Evolutionary conservation across 2,329 filamentous ascomycete species (phyloP).

Genomic region (Macrophomina phaseolina): DNA sequence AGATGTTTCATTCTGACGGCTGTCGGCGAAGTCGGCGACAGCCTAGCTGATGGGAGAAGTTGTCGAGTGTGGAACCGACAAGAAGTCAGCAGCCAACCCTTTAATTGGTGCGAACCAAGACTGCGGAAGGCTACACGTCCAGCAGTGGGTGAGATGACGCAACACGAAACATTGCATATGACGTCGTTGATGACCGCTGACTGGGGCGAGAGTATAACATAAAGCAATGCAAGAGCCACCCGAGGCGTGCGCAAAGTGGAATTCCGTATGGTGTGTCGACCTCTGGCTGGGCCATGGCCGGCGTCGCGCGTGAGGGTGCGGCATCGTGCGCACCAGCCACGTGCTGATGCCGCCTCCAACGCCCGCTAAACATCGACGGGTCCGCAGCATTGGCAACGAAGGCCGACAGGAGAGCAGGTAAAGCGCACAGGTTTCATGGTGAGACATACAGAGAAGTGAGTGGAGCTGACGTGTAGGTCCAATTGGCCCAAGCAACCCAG

Average conservation of each 20-base stretch:
- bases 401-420: not conserved
- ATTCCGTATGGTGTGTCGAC: constrained; percentile 41
- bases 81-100: not conserved
- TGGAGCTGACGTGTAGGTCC: constrained; percentile 63
- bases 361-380: not conserved
- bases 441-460: constrained; percentile 37
- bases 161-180: constrained; percentile 12
- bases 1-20: not conserved
- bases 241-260: not conserved
- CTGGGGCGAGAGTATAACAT: not conserved
- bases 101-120: constrained; percentile 2
- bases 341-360: not conserved
- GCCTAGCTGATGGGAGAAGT: not conserved
- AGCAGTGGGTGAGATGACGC: constrained; percentile 15
- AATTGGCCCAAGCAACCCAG: constrained; percentile 64
- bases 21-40: not conserved
- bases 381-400: not conserved
- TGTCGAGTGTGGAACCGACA: not conserved
- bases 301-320: not conserved
- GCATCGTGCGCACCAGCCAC: not conserved
- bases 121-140: not conserved
- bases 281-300: constrained; percentile 28
- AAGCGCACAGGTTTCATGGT: not conserved
- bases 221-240: not conserved
- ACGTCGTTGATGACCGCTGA: not conserved